Percentiles rank a stretch among this genome's conserved stretches.
These are phyloP conservation scores for Carex arenaria DNA, from an alignment of 202 grass and related monocot genomes.

Conservation along the genomic window DNA sequence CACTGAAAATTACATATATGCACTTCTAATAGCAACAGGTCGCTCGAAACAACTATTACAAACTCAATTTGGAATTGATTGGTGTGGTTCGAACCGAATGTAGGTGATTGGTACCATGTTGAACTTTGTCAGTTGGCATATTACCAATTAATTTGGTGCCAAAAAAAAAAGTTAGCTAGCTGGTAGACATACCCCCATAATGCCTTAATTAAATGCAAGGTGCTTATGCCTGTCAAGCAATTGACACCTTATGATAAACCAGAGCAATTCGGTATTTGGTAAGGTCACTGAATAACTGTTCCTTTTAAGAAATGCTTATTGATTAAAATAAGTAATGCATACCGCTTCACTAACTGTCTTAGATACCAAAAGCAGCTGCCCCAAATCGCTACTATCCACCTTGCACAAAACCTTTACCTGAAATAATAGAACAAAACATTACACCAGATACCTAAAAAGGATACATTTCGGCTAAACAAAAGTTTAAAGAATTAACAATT, in stretches of 20 bases:
- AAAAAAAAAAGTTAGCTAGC: background rate
- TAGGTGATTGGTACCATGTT: background rate
- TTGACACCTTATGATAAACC: background rate
- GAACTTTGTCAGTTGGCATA: background rate
- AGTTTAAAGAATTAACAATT: background rate
- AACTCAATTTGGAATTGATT: background rate
- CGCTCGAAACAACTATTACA: background rate
- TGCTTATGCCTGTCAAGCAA: background rate
- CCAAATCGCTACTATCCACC: slow-evolving; percentile 71
- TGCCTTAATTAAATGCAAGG: background rate
- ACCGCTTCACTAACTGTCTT: slow-evolving; percentile 75
- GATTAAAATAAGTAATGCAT: slow-evolving; percentile 11
- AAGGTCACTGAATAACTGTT: background rate
- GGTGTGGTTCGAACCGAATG: background rate
- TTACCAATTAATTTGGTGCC: background rate
- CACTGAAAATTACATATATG: background rate
- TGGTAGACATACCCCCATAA: background rate
- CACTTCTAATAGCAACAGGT: background rate
- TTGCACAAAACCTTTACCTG: slow-evolving; percentile 67
- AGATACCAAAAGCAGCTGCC: slow-evolving; percentile 68
- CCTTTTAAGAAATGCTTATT: background rate
- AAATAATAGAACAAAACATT: background rate
- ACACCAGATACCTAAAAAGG: background rate
- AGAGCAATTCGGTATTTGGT: background rate
- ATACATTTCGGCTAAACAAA: background rate